phyloP scores from a whole-genome alignment of 202 grass and related monocot genomes.

The Tripidium arundinaceum region DNA sequence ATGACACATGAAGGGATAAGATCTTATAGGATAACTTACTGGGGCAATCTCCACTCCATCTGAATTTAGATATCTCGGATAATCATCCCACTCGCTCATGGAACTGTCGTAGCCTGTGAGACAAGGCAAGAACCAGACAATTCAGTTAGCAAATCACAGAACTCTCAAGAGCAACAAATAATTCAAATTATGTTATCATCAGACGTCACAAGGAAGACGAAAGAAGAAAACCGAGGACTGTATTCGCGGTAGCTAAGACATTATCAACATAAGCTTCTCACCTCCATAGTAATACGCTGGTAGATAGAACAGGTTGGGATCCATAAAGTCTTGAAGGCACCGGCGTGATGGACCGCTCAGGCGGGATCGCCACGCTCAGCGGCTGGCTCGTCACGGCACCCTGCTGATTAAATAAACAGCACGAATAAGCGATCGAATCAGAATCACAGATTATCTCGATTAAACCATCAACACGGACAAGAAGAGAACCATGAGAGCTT shows the following conservation, averaged over 20 bases:
- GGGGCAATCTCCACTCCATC: slow-evolving; percentile 68
- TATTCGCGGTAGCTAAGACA: neutral
- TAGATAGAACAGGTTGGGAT: slow-evolving; percentile 54
- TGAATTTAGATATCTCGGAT: slow-evolving; percentile 64
- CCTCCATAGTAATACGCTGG: slow-evolving; percentile 68
- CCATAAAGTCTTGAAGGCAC: slow-evolving; percentile 55
- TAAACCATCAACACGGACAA: neutral
- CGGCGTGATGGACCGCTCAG: slow-evolving; percentile 53
- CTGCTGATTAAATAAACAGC: slow-evolving; percentile 16
- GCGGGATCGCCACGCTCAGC: slow-evolving; percentile 40
- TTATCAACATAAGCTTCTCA: neutral
- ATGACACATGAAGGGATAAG: slow-evolving; percentile 9
- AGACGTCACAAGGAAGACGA: neutral
- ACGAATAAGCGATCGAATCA: neutral
- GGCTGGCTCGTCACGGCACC: slow-evolving; percentile 36
- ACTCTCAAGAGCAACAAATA: neutral
- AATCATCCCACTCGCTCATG: slow-evolving; percentile 59
- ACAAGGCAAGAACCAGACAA: neutral
- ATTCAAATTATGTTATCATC: neutral
- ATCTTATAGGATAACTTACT: slow-evolving; percentile 33
- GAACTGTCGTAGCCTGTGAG: slow-evolving; percentile 63
- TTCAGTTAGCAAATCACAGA: slow-evolving; percentile 6
- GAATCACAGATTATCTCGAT: neutral
- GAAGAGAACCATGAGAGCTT: neutral
- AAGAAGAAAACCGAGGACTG: neutral